Evolutionary conservation across 305 asterid genomes (phyloP), one percentile per base, ranked within the genome.

Genomic region (Fraxinus platypoda): DNA sequence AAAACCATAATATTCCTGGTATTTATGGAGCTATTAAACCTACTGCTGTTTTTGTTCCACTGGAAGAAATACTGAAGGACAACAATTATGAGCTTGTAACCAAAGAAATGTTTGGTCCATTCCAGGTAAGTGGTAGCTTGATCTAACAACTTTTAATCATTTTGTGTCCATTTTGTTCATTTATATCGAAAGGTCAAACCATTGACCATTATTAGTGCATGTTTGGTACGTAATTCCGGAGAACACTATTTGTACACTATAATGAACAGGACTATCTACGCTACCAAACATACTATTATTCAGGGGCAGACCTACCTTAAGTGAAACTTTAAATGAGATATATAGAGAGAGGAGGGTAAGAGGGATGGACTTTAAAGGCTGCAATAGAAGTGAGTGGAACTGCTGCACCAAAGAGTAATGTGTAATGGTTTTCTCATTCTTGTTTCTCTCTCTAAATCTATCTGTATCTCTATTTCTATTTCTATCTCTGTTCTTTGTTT

Each of bases 21-120:
- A 76, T 96, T 68, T 96, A 96, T 82, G 99, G 99, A 74, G 97
- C 98, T 84, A 92, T 96, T 78, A 91, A 86, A 91, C 99, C 99
- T 2, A 96, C 99, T 82, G 99, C 99, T 19, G 90, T 96, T 38
- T 96, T 91, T 83, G 75, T 96, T 79, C 99, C 99, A n/a, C 90
- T 96, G 0, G 95, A 92, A 82, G 98, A 96, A 88, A 92, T 96
- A 73, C 75, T 93, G 70, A 93, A 94, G 83, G 95, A 86, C 8
- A 77, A 87, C 8, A 93, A 96, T 84, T 96, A 87, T 68, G 93
- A 85, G 81, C 92, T 96, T 15, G 98, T 93, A 33, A 93, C 98
- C 0, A 91, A 88, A 86, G 99, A 96, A 89, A 91, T 93, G 11
- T 96, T 94, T 73, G 99, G 99, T n/a, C 99, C 99, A 8, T 94